Conservation (phyloP, 306 rosid species). For the Potentilla sterilis region DNA sequence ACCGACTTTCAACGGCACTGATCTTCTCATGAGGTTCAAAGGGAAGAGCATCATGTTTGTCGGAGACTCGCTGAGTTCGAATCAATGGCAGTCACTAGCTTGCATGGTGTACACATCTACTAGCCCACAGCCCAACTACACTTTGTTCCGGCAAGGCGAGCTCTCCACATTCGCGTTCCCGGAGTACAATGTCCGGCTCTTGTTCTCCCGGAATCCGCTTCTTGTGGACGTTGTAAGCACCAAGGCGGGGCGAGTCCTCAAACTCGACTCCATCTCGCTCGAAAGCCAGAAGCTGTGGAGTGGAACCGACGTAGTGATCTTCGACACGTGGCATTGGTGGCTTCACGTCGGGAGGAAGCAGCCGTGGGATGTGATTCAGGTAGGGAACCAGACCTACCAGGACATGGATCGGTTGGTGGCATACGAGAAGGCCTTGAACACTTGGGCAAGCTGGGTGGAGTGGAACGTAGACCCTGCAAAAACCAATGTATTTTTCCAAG, state of each 20-base stretch:
- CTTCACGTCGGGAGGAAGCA: slow-evolving; percentile 35
- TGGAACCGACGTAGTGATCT: slow-evolving; percentile 23
- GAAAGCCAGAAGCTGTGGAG: slow-evolving; percentile 27
- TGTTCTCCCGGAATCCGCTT: slow-evolving; percentile 32
- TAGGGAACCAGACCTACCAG: slow-evolving; percentile 7
- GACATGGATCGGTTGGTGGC: slow-evolving; percentile 70
- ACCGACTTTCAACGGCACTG: slow-evolving; percentile 41
- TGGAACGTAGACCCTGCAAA: slow-evolving; percentile 37
- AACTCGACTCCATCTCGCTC: slow-evolving; percentile 34
- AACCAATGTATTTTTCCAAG: slow-evolving; percentile 67
- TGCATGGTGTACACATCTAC: slow-evolving; percentile 39
- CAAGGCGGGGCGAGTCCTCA: slow-evolving; percentile 20
- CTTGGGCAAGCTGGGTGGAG: slow-evolving; percentile 81
- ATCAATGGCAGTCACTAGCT: slow-evolving; percentile 49
- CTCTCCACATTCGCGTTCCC: slow-evolving; percentile 34
- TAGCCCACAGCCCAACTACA: slow-evolving; percentile 20
- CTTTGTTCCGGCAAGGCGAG: slow-evolving; percentile 21
- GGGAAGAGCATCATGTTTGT: slow-evolving; percentile 40
- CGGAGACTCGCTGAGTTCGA: slow-evolving; percentile 47
- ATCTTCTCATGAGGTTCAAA: slow-evolving; percentile 22
- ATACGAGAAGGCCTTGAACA: slow-evolving; percentile 56
- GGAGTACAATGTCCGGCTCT: slow-evolving; percentile 24
- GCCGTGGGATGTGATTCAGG: slow-evolving; percentile 69
- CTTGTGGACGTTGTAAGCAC: slow-evolving; percentile 30
- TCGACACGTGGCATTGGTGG: slow-evolving; percentile 52